Evolutionary conservation across 2,329 filamentous ascomycete genomes (phyloP), one percentile per base, ranked within the genome.

Genomic region (Sclerotinia borealis): DNA sequence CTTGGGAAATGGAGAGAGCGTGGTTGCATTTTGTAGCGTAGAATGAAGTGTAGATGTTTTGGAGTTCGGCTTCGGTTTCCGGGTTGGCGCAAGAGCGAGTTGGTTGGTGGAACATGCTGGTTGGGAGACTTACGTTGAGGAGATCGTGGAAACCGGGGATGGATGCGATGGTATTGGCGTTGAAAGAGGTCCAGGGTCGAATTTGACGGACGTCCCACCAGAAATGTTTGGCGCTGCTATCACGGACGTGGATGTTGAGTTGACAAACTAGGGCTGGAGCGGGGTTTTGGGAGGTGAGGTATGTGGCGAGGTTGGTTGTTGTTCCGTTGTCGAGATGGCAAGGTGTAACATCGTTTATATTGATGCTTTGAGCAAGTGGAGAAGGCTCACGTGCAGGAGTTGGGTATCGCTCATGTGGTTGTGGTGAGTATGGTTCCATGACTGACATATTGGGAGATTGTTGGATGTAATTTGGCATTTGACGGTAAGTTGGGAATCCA

Each of bases 151-250:
- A 87, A 37, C 86, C 87, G 0, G 89, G 89, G 51, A 96, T 85
- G 7, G 85, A 80, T 68, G 88, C 82, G 74, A 97, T 87, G 63
- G 87, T 86, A 61, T 81, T 76, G 13, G 90, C 79, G 68, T 85
- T 91, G 83, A 97, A 97, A 69, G 85, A 83, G 59, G 83, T 84
- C 93, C 93, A 97, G 66, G 86, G 83, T 67, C 91, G 86, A 68
- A 97, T 81, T 74, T 96, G 93, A 69, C 93, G 90, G 64, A 96
- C 84, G 72, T 98, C 93, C 90, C 92, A 97, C 93, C 93, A 98
- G 76, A 93, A 96, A 79, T 96, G 87, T 75, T 88, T 91, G 71
- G 83, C 88, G 76, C 82, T 84, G 72, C 82, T 87, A 75, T 86
- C 90, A 67, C 81, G 85, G 72, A 81, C 80, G 68, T 78, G 86